Evolutionary conservation across 1,284 basidiomycete species (phyloP).

Genomic region (Ustilago crameri): DNA sequence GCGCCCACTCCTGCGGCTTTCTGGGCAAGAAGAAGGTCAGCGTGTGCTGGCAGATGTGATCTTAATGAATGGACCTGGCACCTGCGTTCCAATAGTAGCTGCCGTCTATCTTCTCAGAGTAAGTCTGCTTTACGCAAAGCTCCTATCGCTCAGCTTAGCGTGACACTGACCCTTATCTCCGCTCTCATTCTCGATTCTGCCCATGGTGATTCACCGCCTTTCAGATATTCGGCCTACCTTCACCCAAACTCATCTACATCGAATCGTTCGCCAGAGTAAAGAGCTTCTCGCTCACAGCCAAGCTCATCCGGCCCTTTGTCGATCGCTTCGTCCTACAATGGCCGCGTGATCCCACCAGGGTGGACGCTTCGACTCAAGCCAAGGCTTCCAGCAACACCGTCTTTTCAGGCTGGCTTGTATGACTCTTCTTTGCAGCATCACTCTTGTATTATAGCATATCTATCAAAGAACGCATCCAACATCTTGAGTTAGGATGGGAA

Average conservation of each 20-base stretch:
- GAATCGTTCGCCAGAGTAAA: slow-evolving; percentile 93
- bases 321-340: slow-evolving; percentile 76
- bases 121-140: slow-evolving; percentile 65
- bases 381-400: slow-evolving; percentile 27
- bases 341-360: slow-evolving; percentile 62
- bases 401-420: slow-evolving; percentile 42
- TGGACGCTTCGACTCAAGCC: neutral
- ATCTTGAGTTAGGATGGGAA: no score
- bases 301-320: slow-evolving; percentile 80
- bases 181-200: neutral
- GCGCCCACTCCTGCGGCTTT: slow-evolving; percentile 14
- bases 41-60: slow-evolving; percentile 76
- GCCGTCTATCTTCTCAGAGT: slow-evolving; percentile 82
- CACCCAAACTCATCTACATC: slow-evolving; percentile 85
- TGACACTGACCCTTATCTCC: neutral
- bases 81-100: slow-evolving; percentile 83
- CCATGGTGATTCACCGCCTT: neutral
- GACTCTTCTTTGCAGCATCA: neutral
- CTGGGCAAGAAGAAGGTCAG: neutral
- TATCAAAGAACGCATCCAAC: no score
- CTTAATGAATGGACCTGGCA: slow-evolving; percentile 94
- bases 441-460: no score
- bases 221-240: slow-evolving; percentile 77
- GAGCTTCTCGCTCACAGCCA: slow-evolving; percentile 84
- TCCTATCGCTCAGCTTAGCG: neutral